These are phyloP conservation scores for Phaeosphaeriaceae sp. DNA, from an alignment of 2,329 filamentous ascomycete species.

Conservation along the genomic window DNA sequence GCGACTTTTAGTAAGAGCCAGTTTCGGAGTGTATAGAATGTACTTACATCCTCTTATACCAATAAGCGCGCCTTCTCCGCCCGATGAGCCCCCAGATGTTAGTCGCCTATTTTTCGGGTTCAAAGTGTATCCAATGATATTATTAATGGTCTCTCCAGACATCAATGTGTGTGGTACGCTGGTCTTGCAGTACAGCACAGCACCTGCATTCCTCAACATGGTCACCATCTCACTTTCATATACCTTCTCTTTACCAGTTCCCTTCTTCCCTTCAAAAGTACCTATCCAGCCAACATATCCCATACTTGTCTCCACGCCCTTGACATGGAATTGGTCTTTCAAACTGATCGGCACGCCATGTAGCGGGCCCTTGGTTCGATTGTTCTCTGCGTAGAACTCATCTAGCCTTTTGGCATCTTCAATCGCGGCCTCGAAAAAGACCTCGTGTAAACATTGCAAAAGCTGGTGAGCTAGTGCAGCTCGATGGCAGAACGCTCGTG, in stretches of 20 bases:
- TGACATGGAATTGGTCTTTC: slow-evolving; percentile 59
- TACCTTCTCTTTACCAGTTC: slow-evolving; percentile 58
- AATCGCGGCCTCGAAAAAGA: slow-evolving; percentile 57
- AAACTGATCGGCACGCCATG: slow-evolving; percentile 57
- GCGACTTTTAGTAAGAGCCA: no score
- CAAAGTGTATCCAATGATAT: slow-evolving; percentile 64
- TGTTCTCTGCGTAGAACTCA: slow-evolving; percentile 43
- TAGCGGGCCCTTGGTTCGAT: slow-evolving; percentile 51
- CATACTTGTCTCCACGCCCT: slow-evolving; percentile 58
- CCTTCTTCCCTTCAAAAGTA: slow-evolving; percentile 64
- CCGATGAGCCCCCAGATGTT: slow-evolving; percentile 62
- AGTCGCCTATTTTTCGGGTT: slow-evolving; percentile 65
- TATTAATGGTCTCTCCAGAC: slow-evolving; percentile 65
- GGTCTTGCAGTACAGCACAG: slow-evolving; percentile 65
- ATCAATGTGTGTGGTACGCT: slow-evolving; percentile 65
- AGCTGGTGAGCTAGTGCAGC: slow-evolving; percentile 61
- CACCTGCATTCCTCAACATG: slow-evolving; percentile 61
- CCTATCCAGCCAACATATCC: slow-evolving; percentile 70
- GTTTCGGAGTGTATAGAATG: no score
- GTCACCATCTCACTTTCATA: slow-evolving; percentile 66
- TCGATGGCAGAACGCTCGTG: slow-evolving; percentile 63
- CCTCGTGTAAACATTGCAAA: slow-evolving; percentile 52
- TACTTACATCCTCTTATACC: slow-evolving; percentile 57
- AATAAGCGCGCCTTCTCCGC: slow-evolving; percentile 66
- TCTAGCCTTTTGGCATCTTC: slow-evolving; percentile 51